Base-by-base conservation (phyloP, 1,284 basidiomycete species). In the Fomitopsis palustris region DNA sequence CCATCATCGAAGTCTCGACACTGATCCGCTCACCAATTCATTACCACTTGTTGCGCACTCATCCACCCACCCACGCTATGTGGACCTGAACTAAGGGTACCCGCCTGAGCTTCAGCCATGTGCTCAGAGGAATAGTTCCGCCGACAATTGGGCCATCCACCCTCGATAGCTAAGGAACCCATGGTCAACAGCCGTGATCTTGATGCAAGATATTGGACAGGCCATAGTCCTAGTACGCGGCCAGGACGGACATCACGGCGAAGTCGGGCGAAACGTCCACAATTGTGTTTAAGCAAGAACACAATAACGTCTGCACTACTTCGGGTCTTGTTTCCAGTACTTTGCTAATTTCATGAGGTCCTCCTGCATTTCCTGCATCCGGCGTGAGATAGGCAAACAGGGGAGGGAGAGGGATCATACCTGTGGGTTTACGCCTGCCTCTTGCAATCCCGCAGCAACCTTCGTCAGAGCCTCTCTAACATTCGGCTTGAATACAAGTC, bases 371-470 rank as follows among this genome's bases (percentile, higher is more conserved):
- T 64, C 64, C 66, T 67, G 38, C 29, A 37, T 21, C n/a, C 27
- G 5, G 10, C 7, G 41, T 42, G 17, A 42, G 41, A 45, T 23
- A 12, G 10, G 7, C 41, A 17, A n/a, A 45, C 21, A 9, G 33
- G 41, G n/a, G n/a, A 54, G 5, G 7, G n/a, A 55, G 45, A 17
- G 39, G 31, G 4, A 53, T n/a, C 54, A 16, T 47, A 72, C 82
- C 71, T 78, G 70, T 37, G 76, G 55, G 65, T 87, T 80, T 19
- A 89, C 70, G 0, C 85, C 87, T 38, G 83, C 84, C 43, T 83
- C 84, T 58, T 81, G 72, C 62, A 88, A 69, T 60, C 82, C 81
- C n/a, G 77, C 76, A 56, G 75, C 74, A 19, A 87, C 73, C 47
- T 72, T 74, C 65, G 77, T 75, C 37, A 80, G 75, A 35, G 77